phyloP scores from a whole-genome alignment of 2,329 filamentous ascomycete species.

The Aspergillus cejpii region DNA sequence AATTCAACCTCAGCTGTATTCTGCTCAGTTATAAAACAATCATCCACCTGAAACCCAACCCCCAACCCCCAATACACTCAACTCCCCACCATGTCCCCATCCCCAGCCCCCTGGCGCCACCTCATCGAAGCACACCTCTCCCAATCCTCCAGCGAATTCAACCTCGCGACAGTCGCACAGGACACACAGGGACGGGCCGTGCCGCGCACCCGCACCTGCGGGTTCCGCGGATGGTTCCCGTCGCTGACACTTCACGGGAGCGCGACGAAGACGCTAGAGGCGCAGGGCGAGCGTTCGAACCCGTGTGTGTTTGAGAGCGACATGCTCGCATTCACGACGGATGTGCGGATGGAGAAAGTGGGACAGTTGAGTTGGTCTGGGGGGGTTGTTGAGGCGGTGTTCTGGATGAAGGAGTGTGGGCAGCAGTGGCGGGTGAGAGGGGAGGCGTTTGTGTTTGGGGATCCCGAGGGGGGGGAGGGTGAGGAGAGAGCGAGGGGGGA shows the following conservation, averaged over 20 bases:
- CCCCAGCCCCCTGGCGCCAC: conserved; percentile 26
- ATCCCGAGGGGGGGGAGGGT: conserved; percentile 57
- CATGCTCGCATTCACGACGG: conserved; percentile 75
- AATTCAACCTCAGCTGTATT: too few relatives aligned
- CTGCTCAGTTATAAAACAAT: background rate
- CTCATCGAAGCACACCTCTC: conserved; percentile 22
- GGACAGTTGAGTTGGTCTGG: conserved; percentile 62
- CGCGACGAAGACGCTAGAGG: conserved; percentile 60
- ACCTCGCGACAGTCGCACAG: conserved; percentile 21
- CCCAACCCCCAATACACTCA: too few relatives aligned
- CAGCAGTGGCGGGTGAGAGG: conserved; percentile 85
- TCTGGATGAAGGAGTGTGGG: conserved; percentile 64
- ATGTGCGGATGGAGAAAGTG: conserved; percentile 79
- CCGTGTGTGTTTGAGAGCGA: conserved; percentile 67
- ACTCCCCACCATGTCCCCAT: background rate
- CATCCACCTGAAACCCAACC: too few relatives aligned
- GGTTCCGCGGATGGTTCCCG: conserved; percentile 80
- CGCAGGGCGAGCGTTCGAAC: conserved; percentile 46
- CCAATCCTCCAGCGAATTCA: conserved; percentile 24
- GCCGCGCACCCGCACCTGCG: conserved; percentile 54
- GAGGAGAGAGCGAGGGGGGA: conserved; percentile 43
- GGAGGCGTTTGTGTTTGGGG: conserved; percentile 65
- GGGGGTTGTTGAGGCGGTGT: conserved; percentile 71
- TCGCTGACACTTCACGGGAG: conserved; percentile 59
- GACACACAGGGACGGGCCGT: conserved; percentile 16